These are phyloP conservation scores for Oryza glaberrima DNA, from an alignment of 176 grass and related monocot species.

Conservation along the genomic window DNA sequence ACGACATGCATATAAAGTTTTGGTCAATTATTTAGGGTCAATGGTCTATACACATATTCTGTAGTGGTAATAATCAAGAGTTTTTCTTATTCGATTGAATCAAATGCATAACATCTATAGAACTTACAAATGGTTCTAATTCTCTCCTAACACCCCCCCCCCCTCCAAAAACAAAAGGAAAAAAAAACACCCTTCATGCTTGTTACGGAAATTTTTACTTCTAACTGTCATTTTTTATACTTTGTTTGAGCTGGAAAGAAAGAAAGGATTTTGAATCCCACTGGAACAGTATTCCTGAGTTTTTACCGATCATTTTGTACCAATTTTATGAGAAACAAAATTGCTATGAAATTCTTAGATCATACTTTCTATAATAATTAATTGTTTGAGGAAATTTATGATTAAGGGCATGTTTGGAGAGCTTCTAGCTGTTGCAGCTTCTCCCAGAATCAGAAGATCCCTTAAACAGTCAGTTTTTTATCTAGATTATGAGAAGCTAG, in stretches of 20 bases:
- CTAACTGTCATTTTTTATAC: background rate
- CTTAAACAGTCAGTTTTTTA: no score
- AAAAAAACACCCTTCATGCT: background rate
- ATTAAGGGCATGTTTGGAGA: background rate
- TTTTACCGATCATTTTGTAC: background rate
- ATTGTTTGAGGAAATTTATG: background rate
- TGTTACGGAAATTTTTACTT: slow-evolving; percentile 6
- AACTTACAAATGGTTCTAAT: slow-evolving; percentile 23
- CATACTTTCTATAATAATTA: background rate
- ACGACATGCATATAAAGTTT: slow-evolving; percentile 19
- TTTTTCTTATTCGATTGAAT: slow-evolving; percentile 29
- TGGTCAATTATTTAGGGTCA: slow-evolving; percentile 24
- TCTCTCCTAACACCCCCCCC: background rate
- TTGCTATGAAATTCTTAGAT: background rate
- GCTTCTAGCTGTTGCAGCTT: no score
- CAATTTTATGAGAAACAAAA: background rate
- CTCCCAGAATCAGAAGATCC: no score
- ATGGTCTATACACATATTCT: slow-evolving; percentile 36
- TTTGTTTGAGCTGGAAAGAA: slow-evolving; percentile 9
- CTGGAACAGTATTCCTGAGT: background rate
- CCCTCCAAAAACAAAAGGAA: no score
- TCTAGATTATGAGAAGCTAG: no score
- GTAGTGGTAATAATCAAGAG: slow-evolving; percentile 37
- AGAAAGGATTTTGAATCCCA: slow-evolving; percentile 1
- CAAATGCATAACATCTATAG: slow-evolving; percentile 21